Percentiles rank a stretch among this genome's conserved stretches.
These are phyloP conservation scores for Clonostachys rhizophaga DNA, from an alignment of 2,329 filamentous ascomycete species.

Conservation along the genomic window DNA sequence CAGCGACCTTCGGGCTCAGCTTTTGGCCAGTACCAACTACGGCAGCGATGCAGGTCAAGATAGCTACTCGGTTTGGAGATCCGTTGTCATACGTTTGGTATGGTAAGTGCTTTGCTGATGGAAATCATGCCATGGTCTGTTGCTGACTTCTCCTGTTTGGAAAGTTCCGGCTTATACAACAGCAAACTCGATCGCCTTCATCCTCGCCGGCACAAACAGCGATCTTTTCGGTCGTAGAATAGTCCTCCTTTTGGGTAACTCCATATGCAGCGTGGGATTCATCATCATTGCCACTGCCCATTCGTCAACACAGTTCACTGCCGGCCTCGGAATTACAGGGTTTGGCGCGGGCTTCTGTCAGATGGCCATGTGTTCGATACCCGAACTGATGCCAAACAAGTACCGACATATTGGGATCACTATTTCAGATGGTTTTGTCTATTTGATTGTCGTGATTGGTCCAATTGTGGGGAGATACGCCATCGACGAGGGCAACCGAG, in stretches of 20 bases:
- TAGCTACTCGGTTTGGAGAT: constrained; percentile 24
- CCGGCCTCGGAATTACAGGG: constrained; percentile 29
- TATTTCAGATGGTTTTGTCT: constrained; percentile 28
- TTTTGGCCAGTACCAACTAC: constrained; percentile 29
- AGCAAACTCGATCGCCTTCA: constrained; percentile 32
- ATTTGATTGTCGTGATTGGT: constrained; percentile 36
- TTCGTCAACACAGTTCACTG: constrained; percentile 20
- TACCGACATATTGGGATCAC: constrained; percentile 37
- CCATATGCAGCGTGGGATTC: constrained; percentile 24
- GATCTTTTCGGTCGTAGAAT: constrained; percentile 36
- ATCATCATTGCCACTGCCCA: constrained; percentile 25
- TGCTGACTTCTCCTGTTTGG: background rate
- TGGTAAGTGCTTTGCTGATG: constrained; percentile 10
- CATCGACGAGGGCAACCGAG: constrained; percentile 17
- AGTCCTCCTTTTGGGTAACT: constrained; percentile 14
- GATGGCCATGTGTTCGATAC: constrained; percentile 35
- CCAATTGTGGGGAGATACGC: constrained; percentile 37
- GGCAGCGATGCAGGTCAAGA: constrained; percentile 15
- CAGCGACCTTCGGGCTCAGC: constrained; percentile 25
- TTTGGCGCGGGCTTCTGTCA: constrained; percentile 35
- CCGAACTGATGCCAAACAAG: constrained; percentile 41
- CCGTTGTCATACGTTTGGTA: constrained; percentile 13
- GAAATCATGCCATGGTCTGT: too few species aligned
- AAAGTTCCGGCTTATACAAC: constrained; percentile 26
- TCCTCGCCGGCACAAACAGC: constrained; percentile 32